Base-by-base conservation (phyloP, 768 basidiomycete species). In the Mycena vitilis region DNA sequence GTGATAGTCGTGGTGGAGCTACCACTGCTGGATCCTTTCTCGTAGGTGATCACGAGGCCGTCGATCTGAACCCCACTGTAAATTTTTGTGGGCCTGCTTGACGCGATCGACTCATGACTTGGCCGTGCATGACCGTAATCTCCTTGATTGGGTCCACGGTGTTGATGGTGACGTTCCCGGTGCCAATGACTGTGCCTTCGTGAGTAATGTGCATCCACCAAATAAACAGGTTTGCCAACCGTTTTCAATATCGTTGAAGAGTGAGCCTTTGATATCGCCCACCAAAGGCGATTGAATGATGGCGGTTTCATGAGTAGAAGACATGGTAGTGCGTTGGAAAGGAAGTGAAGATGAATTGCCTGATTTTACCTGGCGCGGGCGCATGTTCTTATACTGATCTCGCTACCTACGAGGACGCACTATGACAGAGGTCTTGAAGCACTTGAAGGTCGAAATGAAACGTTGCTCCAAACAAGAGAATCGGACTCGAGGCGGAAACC, bases 191-290 rank as follows among this genome's bases (percentile, higher is more conserved):
- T 62, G 34, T 8, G 23, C 11, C 37, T 12, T 18, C 13, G 55
- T 20, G 37, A 57, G 30, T 5, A 30, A 30, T 30, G 30, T 30
- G 5, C 30, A 30, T 30, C 12, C 12, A 16, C 12, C 12, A 42
- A 42, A 22, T 16, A 20, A 15, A 48, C 11, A 22, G 4, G 1
- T 42, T 22, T 20, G 44, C 34, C 7, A 15, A 63, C 62, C 62
- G 13, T 54, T 38, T 18, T 54, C 36, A 40, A 63, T 37, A 37
- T 63, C 62, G 40, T 63, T 55, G 62, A 63, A 63, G 13, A 8
- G 4, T 4, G 10, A 18, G 5, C 60, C 60, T 37, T 18, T 51
- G 34, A 18, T 38, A 20, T 25, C 60, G 23, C 60, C 60, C 13
- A 62, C 38, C 34, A 62, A 38, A 49, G n/a, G n/a, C 20, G 60